These are phyloP conservation scores for Lablab purpureus DNA, from an alignment of 306 rosid species.

Conservation along the genomic window DNA sequence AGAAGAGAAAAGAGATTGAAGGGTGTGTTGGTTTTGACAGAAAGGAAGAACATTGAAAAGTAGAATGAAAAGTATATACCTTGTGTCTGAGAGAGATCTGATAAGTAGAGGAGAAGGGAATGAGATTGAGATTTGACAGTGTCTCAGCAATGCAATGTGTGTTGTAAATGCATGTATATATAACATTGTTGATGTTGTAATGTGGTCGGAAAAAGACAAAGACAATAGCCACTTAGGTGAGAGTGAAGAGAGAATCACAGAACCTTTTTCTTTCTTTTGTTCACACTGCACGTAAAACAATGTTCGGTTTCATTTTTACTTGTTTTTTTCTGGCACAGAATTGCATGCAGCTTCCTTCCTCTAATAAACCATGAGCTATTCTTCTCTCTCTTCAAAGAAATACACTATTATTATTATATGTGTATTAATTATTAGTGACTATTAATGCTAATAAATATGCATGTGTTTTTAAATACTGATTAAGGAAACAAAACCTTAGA, in stretches of 20 bases:
- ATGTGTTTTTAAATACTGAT: background rate
- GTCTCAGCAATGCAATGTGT: background rate
- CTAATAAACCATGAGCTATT: background rate
- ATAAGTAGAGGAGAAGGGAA: slow-evolving; percentile 39
- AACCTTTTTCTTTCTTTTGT: background rate
- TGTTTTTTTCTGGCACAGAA: background rate
- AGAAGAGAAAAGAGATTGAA: background rate
- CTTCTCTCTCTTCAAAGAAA: background rate
- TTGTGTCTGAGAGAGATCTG: slow-evolving; percentile 39
- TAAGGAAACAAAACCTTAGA: background rate
- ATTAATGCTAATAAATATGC: background rate
- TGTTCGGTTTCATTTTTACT: background rate
- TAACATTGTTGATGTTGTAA: background rate
- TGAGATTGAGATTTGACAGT: slow-evolving; percentile 6
- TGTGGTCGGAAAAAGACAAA: slow-evolving; percentile 39
- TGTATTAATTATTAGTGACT: too few relatives aligned
- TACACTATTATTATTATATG: too few relatives aligned
- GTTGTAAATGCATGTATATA: slow-evolving; percentile 26
- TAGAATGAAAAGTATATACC: slow-evolving; percentile 40
- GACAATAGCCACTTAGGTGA: background rate
- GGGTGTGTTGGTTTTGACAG: background rate
- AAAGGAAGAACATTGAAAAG: background rate
- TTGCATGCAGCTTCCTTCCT: background rate
- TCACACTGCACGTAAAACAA: background rate
- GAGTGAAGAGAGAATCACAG: slow-evolving; percentile 33